These are phyloP conservation scores for Boeremia lycopersici DNA, from an alignment of 2,329 filamentous ascomycete genomes.

Conservation along the genomic window DNA sequence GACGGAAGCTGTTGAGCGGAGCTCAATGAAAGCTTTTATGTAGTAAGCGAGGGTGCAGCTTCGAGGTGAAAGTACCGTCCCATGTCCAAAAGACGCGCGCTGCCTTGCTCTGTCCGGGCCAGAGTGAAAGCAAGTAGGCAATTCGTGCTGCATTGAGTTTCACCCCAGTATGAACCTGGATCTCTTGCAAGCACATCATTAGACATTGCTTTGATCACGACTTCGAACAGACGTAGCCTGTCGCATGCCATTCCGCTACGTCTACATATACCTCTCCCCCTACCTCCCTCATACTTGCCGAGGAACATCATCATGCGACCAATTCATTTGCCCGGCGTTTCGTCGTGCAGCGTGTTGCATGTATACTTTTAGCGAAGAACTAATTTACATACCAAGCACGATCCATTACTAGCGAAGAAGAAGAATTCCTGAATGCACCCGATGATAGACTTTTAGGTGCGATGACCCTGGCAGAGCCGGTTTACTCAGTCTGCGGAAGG, in stretches of 20 bases:
- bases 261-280: too few relatives aligned
- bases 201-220: neutral
- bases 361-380: constrained; percentile 9
- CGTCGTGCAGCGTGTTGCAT: neutral
- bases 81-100: neutral
- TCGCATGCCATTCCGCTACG: too few relatives aligned
- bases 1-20: neutral
- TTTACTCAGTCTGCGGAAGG: constrained; percentile 1
- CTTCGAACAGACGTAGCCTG: neutral
- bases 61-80: constrained; percentile 7
- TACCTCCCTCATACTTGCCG: too few relatives aligned
- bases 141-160: too few relatives aligned
- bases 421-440: constrained; percentile 3
- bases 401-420: constrained; percentile 12
- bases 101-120: neutral
- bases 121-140: neutral
- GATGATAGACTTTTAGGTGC: constrained; percentile 5
- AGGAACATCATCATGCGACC: neutral
- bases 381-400: constrained; percentile 16
- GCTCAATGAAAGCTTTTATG: neutral
- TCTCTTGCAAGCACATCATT: too few relatives aligned
- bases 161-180: too few relatives aligned
- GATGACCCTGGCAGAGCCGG: neutral
- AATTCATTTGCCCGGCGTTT: neutral
- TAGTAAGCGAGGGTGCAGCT: neutral